Percentiles rank a stretch among this genome's conserved stretches.
phyloP scores from a whole-genome alignment of 2,329 filamentous ascomycete genomes.

The Torrubiella hemipterigena region DNA sequence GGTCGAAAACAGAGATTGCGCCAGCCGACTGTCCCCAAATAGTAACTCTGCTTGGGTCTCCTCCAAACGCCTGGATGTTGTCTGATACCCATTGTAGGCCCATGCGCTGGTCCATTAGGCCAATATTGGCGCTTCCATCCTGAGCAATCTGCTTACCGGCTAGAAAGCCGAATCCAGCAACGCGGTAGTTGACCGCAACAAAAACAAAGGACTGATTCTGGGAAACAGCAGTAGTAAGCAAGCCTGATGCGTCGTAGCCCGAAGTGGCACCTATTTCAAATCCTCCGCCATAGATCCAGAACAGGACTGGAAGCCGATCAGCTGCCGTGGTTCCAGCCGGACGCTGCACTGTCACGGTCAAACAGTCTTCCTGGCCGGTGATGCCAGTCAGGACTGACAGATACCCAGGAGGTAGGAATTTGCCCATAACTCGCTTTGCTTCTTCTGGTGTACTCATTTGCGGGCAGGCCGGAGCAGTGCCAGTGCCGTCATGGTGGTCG shows the following conservation, averaged over 20 bases:
- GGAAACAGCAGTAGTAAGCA: slow-evolving; percentile 21
- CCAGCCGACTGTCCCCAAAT: slow-evolving; percentile 53
- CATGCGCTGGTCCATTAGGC: slow-evolving; percentile 47
- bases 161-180: slow-evolving; percentile 52
- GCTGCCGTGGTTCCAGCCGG: slow-evolving; percentile 27
- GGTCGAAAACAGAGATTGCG: slow-evolving; percentile 49
- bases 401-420: slow-evolving; percentile 26
- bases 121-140: slow-evolving; percentile 45
- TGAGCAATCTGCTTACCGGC: slow-evolving; percentile 41
- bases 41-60: slow-evolving; percentile 51
- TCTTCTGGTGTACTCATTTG: slow-evolving; percentile 41
- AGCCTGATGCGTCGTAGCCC: slow-evolving; percentile 22
- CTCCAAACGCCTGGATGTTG: slow-evolving; percentile 54
- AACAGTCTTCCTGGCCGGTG: slow-evolving; percentile 37
- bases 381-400: slow-evolving; percentile 30
- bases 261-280: slow-evolving; percentile 23
- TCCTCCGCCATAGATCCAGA: slow-evolving; percentile 46
- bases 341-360: slow-evolving; percentile 34
- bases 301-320: slow-evolving; percentile 39
- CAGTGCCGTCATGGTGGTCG: slow-evolving; percentile 34
- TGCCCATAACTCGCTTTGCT: slow-evolving; percentile 17
- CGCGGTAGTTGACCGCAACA: slow-evolving; percentile 53
- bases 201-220: slow-evolving; percentile 46
- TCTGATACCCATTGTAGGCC: slow-evolving; percentile 52
- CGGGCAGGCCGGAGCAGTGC: slow-evolving; percentile 38